A percentile compares a stretch with the other conserved stretches of the same genome.
These are phyloP conservation scores for Ogataea pini DNA, from an alignment of 805 yeast species.

Conservation along the genomic window DNA sequence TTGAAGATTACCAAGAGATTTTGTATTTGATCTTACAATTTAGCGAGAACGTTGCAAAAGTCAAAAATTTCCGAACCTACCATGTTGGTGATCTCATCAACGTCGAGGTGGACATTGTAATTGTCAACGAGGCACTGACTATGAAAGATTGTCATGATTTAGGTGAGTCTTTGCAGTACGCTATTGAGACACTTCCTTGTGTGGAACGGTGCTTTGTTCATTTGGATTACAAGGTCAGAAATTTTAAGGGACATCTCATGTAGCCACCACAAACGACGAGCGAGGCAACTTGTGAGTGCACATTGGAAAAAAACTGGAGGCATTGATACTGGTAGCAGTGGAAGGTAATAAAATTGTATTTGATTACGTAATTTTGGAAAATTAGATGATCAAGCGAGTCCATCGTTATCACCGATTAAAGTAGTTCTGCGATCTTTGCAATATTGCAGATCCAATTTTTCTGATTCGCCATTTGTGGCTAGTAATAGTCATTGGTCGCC, in stretches of 20 bases:
- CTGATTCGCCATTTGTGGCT: no score
- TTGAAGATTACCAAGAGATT: constrained; percentile 62
- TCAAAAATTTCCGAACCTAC: constrained; percentile 69
- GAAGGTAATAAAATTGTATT: no score
- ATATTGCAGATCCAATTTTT: no score
- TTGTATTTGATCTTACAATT: constrained; percentile 68
- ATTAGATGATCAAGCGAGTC: no score
- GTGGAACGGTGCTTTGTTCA: constrained; percentile 85
- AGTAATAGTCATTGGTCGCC: no score
- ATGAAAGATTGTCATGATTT: constrained; percentile 75
- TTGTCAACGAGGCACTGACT: constrained; percentile 47
- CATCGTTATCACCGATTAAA: no score
- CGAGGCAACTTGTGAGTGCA: background rate
- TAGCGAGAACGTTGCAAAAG: constrained; percentile 62
- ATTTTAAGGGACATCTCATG: constrained; percentile 40
- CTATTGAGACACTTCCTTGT: constrained; percentile 72
- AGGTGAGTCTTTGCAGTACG: constrained; percentile 80
- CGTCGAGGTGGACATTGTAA: constrained; percentile 73
- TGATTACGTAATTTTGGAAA: no score
- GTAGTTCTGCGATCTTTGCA: no score
- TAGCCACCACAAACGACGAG: background rate
- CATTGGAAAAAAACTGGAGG: no score
- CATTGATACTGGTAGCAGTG: no score
- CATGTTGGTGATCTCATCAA: constrained; percentile 77
- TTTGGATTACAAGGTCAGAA: constrained; percentile 55